Conservation (phyloP, 345 rosid species). For the Eucalyptus sideroxylon region DNA sequence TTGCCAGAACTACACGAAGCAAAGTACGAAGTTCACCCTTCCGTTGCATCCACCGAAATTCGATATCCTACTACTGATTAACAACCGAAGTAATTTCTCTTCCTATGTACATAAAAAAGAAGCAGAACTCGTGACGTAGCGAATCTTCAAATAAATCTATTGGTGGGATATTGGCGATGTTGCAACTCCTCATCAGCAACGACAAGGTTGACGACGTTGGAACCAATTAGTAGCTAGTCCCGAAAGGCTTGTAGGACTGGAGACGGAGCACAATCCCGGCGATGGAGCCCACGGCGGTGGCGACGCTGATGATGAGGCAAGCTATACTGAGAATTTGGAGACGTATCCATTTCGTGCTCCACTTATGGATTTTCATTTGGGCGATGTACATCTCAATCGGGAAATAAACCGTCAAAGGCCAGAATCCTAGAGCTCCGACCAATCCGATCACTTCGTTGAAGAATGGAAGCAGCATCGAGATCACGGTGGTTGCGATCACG, state of each 20-base stretch:
- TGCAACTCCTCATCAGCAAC: background rate
- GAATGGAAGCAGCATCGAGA: conserved; percentile 84
- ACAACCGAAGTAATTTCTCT: too few species aligned
- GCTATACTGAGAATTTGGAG: conserved; percentile 57
- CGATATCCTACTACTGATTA: background rate
- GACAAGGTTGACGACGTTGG: background rate
- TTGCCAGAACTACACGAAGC: background rate
- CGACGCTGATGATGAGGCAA: conserved; percentile 56
- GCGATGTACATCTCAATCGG: conserved; percentile 84
- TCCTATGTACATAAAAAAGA: too few species aligned
- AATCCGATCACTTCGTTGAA: conserved; percentile 74
- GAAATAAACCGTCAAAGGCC: conserved; percentile 86
- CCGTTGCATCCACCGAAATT: background rate
- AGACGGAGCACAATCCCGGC: conserved; percentile 54
- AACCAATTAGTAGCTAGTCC: conserved; percentile 13
- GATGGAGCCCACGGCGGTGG: conserved; percentile 68
- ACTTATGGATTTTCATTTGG: conserved; percentile 50
- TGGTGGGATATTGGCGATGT: too few species aligned
- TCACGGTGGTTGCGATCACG: conserved; percentile 50
- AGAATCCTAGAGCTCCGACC: conserved; percentile 80
- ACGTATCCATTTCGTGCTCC: conserved; percentile 70
- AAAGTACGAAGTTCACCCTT: background rate
- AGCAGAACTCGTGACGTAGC: background rate
- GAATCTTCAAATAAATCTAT: too few species aligned
- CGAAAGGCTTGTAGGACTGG: conserved; percentile 57